These are phyloP conservation scores for Cyberlindnera maritima DNA, from an alignment of 805 yeast genomes.

Conservation along the genomic window DNA sequence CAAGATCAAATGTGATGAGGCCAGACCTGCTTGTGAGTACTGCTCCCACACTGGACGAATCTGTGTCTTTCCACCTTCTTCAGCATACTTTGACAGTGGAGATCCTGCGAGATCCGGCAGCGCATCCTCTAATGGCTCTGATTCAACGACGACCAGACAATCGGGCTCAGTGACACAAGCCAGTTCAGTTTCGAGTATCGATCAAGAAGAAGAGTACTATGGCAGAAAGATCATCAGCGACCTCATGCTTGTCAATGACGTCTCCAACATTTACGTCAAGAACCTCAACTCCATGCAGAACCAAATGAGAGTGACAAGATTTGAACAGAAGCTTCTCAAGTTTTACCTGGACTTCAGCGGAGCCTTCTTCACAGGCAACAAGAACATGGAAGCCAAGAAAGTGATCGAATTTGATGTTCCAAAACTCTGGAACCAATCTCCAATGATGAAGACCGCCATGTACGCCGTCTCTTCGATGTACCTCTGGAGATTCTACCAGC, in stretches of 20 bases:
- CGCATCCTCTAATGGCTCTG: neutral
- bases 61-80: conserved; percentile 55
- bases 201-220: conserved; percentile 1
- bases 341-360: conserved; percentile 25
- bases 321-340: conserved; percentile 22
- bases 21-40: conserved; percentile 72
- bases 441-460: conserved; percentile 17
- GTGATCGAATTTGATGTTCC: conserved; percentile 23
- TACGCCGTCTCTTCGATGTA: conserved; percentile 22
- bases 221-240: conserved; percentile 3
- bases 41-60: conserved; percentile 73
- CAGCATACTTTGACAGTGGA: neutral
- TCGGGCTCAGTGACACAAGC: neutral
- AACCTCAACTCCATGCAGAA: conserved; percentile 20
- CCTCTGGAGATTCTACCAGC: conserved; percentile 21
- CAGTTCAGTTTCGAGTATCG: neutral
- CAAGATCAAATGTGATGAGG: conserved; percentile 89
- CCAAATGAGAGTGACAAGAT: conserved; percentile 16
- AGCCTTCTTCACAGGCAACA: conserved; percentile 18
- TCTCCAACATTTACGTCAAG: conserved; percentile 1
- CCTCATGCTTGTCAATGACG: neutral
- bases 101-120: neutral
- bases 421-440: conserved; percentile 17
- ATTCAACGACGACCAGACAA: neutral
- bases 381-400: conserved; percentile 7